These are phyloP conservation scores for Andrographis paniculata DNA, from an alignment of 305 asterid genomes.

Conservation along the genomic window DNA sequence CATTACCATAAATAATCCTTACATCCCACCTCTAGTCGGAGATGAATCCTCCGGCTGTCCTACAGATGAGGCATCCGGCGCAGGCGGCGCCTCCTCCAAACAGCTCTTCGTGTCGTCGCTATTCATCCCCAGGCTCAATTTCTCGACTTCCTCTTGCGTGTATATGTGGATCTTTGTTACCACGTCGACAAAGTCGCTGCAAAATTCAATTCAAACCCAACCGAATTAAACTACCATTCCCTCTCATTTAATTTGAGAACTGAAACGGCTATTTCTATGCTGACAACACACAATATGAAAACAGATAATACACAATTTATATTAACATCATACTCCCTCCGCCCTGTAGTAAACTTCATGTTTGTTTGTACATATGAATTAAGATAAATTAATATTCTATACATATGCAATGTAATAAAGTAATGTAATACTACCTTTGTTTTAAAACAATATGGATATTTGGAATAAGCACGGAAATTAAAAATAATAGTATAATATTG, in stretches of 20 bases:
- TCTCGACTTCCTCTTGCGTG: slow-evolving; percentile 91
- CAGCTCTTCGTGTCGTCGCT: slow-evolving; percentile 93
- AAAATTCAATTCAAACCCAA: slow-evolving; percentile 5
- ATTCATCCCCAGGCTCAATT: slow-evolving; percentile 60
- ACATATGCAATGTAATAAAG: no score
- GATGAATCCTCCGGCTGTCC: slow-evolving; percentile 53
- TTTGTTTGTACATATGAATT: no score
- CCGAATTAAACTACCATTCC: background rate
- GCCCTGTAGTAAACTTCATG: no score
- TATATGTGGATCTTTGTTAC: slow-evolving; percentile 80
- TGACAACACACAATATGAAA: no score
- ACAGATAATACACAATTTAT: no score
- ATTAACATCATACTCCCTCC: no score
- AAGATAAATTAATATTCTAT: no score
- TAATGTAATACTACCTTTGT: no score
- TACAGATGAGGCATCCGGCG: slow-evolving; percentile 55
- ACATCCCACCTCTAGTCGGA: slow-evolving; percentile 39
- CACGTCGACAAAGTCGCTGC: slow-evolving; percentile 86
- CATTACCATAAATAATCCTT: slow-evolving; percentile 18
- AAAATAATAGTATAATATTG: no score
- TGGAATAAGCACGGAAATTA: no score
- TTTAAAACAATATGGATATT: no score
- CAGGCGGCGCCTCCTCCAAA: slow-evolving; percentile 70
- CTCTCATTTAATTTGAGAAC: background rate
- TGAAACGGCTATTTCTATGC: no score